A percentile compares a stretch with the other conserved stretches of the same genome.
These are phyloP conservation scores for Botryococcus braunii DNA, from an alignment of 163 green algal species.

Conservation along the genomic window DNA sequence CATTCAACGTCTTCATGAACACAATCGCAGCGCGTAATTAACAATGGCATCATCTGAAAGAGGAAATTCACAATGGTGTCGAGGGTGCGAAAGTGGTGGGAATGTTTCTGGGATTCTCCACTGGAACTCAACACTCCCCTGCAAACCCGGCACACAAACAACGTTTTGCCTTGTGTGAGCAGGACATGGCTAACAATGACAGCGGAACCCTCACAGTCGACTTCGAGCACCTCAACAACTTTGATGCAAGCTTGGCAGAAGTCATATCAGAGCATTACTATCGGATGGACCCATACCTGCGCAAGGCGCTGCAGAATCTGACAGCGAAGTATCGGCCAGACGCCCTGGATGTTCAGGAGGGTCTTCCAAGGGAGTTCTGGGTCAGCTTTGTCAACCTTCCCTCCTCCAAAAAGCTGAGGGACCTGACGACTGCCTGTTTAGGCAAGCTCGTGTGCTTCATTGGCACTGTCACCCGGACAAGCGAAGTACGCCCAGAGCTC, in stretches of 20 bases:
- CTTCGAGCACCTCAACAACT: slow-evolving; percentile 57
- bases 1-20: too few relatives aligned
- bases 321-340: slow-evolving; percentile 50
- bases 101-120: too few relatives aligned
- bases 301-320: slow-evolving; percentile 60
- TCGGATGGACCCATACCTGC: slow-evolving; percentile 73
- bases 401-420: slow-evolving; percentile 55
- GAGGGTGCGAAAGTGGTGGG: too few relatives aligned
- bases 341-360: slow-evolving; percentile 42
- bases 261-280: slow-evolving; percentile 40
- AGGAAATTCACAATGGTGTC: too few relatives aligned
- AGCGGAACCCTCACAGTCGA: slow-evolving; percentile 73
- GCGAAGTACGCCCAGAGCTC: slow-evolving; percentile 87
- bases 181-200: too few relatives aligned
- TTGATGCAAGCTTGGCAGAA: slow-evolving; percentile 39
- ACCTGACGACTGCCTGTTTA: slow-evolving; percentile 67
- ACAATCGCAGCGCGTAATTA: too few relatives aligned
- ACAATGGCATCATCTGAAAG: too few relatives aligned
- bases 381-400: slow-evolving; percentile 71
- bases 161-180: too few relatives aligned
- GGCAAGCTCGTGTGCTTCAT: slow-evolving; percentile 75
- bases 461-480: slow-evolving; percentile 89
- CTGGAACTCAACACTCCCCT: too few relatives aligned
- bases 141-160: too few relatives aligned
- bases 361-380: slow-evolving; percentile 74